A percentile compares a stretch with the other conserved stretches of the same genome.
Evolutionary conservation across 2,329 filamentous ascomycete genomes (phyloP).

Genomic region (Clonostachys rosea): DNA sequence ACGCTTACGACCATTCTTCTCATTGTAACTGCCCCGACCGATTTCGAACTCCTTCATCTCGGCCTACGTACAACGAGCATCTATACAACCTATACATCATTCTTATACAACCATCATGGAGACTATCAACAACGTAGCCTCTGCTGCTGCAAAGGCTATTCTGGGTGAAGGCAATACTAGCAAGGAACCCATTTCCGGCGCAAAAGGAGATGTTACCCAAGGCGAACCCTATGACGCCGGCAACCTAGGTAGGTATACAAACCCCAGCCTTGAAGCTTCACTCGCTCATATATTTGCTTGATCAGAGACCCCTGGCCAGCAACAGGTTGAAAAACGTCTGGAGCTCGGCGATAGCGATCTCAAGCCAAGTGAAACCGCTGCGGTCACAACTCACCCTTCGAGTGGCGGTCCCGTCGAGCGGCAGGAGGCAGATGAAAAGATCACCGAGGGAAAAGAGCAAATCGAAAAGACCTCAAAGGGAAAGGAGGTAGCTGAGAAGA

Average conservation of each 20-base stretch:
- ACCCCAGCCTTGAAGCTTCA: neutral
- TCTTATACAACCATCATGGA: constrained; percentile 43
- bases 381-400: neutral
- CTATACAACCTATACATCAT: too few relatives aligned
- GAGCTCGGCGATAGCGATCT: neutral
- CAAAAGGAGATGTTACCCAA: constrained; percentile 59
- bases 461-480: constrained; percentile 11
- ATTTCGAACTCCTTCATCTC: too few relatives aligned
- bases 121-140: constrained; percentile 51
- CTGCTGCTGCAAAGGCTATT: constrained; percentile 32
- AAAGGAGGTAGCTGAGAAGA: constrained; percentile 35
- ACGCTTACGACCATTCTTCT: too few relatives aligned
- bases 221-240: constrained; percentile 77
- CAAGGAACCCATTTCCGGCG: constrained; percentile 68
- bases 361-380: neutral
- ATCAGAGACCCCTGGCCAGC: constrained; percentile 6
- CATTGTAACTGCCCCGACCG: too few relatives aligned
- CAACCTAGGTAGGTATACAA: constrained; percentile 50
- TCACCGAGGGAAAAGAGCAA: constrained; percentile 2
- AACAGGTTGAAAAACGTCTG: constrained; percentile 4
- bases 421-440: constrained; percentile 1
- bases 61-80: too few relatives aligned
- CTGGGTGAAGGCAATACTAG: constrained; percentile 34
- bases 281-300: neutral
- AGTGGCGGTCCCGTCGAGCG: too few relatives aligned